phyloP scores from a whole-genome alignment of 371 early-diverging fungal species.

The Dichotomocladium elegans region DNA sequence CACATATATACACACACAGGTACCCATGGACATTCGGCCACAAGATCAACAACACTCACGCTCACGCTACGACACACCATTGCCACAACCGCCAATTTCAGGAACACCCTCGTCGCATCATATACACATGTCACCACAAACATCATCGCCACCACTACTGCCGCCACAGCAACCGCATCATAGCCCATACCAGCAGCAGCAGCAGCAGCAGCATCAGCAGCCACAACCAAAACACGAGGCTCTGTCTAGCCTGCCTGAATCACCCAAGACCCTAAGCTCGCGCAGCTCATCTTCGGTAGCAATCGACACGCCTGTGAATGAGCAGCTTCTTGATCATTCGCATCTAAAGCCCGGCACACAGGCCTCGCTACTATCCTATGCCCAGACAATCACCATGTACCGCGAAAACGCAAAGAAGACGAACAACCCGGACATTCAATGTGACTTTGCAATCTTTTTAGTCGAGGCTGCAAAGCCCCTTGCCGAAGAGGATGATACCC shows the following conservation, averaged over 20 bases:
- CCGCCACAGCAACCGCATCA: neutral
- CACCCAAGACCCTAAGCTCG: constrained; percentile 21
- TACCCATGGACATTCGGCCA: too few relatives aligned
- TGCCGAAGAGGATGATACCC: constrained; percentile 48
- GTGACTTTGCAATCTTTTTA: constrained; percentile 78
- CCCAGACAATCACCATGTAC: constrained; percentile 73
- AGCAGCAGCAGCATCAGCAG: neutral
- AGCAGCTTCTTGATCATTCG: constrained; percentile 60
- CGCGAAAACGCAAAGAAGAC: constrained; percentile 82
- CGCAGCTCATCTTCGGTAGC: constrained; percentile 22
- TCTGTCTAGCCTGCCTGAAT: neutral
- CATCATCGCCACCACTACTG: neutral
- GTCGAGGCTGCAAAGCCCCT: constrained; percentile 62
- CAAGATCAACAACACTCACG: constrained; percentile 2
- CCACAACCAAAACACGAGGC: neutral
- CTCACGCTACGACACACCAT: too few relatives aligned
- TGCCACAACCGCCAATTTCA: too few relatives aligned
- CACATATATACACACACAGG: too few relatives aligned
- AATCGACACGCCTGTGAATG: constrained; percentile 25
- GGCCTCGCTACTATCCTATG: constrained; percentile 62
- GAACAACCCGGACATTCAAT: constrained; percentile 73
- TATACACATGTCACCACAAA: too few relatives aligned
- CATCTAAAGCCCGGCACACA: constrained; percentile 64
- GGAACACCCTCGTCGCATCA: too few relatives aligned
- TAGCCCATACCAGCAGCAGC: neutral